Base-by-base conservation (phyloP, 306 rosid species). In the Abrus pulchellus region DNA sequence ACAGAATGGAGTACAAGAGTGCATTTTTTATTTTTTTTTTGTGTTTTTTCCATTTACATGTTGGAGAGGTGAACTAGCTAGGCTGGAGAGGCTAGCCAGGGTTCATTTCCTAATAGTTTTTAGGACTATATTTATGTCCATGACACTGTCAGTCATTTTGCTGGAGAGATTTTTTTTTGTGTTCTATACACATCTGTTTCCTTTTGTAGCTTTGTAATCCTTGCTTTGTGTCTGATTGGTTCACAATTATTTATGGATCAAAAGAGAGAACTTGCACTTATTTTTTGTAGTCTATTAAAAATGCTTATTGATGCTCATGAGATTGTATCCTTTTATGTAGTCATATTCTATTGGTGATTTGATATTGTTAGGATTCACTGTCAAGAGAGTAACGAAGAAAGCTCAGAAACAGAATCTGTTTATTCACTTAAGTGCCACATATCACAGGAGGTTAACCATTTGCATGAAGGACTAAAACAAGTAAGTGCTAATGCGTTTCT, bases 351-450 rank as follows among this genome's bases (percentile, higher is more conserved):
- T 45, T 77, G 30, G 45, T 77, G 76, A 53, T 76, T 84, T 78
- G 61, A 53, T 87, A 75, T 47, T 87, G 34, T 56, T 81, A 96
- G 99, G 95, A 85, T 88, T 68, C 92, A 92, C 86, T 96, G 99
- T 82, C 83, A 87, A 85, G 99, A 96, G 89, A 93, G 98, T 88
- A 92, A 87, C 70, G 99, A 96, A 90, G 99, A 96, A 84, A 96
- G 97, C 91, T 88, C 97, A 44, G 99, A 96, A 92, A 63, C 93
- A 81, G 99, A 96, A 83, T 89, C 98, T 30, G 98, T 93, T 81
- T 91, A 90, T 90, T 88, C 99, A 47, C 98, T 96, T 69, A 96
- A 96, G 84, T 96, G 99, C 87, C 98, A 96, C 90, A 96, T 96
- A 87, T 96, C 98, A 0, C 99, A 96, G 0, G 99, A 96, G 75